Base-by-base conservation (phyloP, 2,329 filamentous ascomycete species). In the Pseudodiploospora longispora region DNA sequence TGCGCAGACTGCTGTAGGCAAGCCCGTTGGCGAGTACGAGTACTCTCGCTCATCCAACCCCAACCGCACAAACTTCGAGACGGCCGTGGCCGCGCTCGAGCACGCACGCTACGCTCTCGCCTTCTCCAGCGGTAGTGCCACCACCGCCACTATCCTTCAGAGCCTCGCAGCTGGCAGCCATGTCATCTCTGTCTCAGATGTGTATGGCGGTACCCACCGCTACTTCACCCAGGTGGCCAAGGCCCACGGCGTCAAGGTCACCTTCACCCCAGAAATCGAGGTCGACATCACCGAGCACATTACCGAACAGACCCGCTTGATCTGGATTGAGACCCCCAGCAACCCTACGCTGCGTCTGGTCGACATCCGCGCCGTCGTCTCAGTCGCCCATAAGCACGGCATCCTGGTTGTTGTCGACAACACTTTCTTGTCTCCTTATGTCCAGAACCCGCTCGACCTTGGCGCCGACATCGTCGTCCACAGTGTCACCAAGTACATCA, bases 341-440 rank as follows among this genome's bases (percentile, higher is more conserved):
- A 98, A 98, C 71, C 93, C 93, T 1, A 98, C 93, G 6, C 75
- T 98, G 46, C 82, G 86, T 29, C 77, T 98, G 39, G 91, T 97
- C 52, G 91, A 98, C 67, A 95, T 98, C 61, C 76, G 86, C 56
- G 83, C 87, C 42, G 85, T 98, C 35, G 84, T 86, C 29, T 80
- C 80, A 29, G 76, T 85, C 44, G 93, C 93, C 12, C 93, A 97
- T 66, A 74, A 83, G 57, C 86, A 87, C 59, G 91, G 90, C 50
- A 87, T 97, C 58, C 75, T 87, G 61, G 93, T 98, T 36, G 93
- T 98, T n/a, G 93, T 98, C 36, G 93, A 98, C 73, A 98, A 98
- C 73, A 98, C 93, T 19, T 98, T 98, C 74, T 75, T 97, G 61
- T 91, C 85, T 49, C 93, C 93, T 30, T 98, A 97, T 64, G 78